These are phyloP conservation scores for Berberis thunbergii DNA, from an alignment of 164 flowering plant species.

Conservation along the genomic window DNA sequence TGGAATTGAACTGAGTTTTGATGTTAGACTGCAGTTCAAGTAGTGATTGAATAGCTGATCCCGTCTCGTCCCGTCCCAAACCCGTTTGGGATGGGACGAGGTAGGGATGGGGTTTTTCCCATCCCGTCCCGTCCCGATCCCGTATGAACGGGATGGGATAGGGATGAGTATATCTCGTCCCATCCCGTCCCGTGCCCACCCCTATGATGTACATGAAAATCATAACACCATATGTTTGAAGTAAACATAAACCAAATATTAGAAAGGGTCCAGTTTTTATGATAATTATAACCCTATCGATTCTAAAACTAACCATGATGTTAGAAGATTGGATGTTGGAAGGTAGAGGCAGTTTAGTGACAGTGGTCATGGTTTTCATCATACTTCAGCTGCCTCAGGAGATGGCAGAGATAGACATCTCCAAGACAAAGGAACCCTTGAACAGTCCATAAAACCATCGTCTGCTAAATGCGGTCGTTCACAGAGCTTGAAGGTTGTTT, in stretches of 20 bases:
- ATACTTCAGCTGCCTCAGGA: slow-evolving; percentile 7
- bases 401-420: slow-evolving; percentile 1
- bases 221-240: too few species aligned
- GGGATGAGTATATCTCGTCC: too few species aligned
- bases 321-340: slow-evolving; percentile 1
- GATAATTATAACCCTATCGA: neutral
- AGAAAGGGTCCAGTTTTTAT: slow-evolving; percentile 9
- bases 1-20: too few species aligned
- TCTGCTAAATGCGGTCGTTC: slow-evolving; percentile 6
- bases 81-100: too few species aligned
- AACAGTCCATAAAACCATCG: slow-evolving; percentile 10
- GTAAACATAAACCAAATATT: neutral
- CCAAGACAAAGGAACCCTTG: slow-evolving; percentile 8
- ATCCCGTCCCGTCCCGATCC: too few species aligned
- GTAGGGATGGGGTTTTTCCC: too few species aligned
- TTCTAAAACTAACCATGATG: neutral
- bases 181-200: too few species aligned
- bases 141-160: too few species aligned
- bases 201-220: too few species aligned
- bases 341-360: slow-evolving; percentile 23
- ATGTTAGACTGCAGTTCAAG: too few species aligned
- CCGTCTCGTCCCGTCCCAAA: too few species aligned
- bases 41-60: too few species aligned
- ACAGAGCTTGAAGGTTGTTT: slow-evolving; percentile 5
- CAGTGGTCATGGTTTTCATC: slow-evolving; percentile 8